Base-by-base conservation (phyloP, 148 eudicot species). In the Fagopyrum esculentum region DNA sequence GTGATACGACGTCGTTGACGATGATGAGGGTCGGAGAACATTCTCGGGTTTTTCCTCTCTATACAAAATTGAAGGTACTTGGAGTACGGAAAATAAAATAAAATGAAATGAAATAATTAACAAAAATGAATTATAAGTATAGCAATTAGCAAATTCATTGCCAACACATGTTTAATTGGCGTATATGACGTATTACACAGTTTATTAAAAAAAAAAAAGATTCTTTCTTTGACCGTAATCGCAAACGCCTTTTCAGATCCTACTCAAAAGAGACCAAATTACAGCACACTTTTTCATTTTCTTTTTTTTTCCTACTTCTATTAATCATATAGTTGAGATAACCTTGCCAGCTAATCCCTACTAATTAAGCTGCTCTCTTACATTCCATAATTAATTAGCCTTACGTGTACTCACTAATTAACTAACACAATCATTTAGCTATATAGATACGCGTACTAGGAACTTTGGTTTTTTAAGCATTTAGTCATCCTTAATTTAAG, bases 101-200 rank as follows among this genome's bases (percentile, higher is more conserved):
- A 64, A 40, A 45, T 40, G 30, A 64, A 64, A 64, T 35, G 40
- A 35, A 2, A 40, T 64, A 26, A 40, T 64, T 64, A 64, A 35
- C 30, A 35, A 26, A 57, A 5, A 64, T 35, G 13, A 64, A 35
- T 64, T 12, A 64, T 49, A 0, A 64, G 19, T 64, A 64, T 64
- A 22, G 26, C 26, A 22, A 22, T 22, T 22, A 46, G 6, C 70
- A 64, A 64, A 35, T 64, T 35, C 9, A 35, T 35, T 64, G 70
- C 70, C 70, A 64, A 64, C 70, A 64, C 47, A 64, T 64, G 70
- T 64, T 12, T 35, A 35, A 35, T 35, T 64, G 70, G 70, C n/a
- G 5, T 43, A 35, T 64, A 4, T 64, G 7, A 40, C 11, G 70
- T 12, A 13, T 64, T 13, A 35, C 7, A 40, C 40, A 40, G 40